Evolutionary conservation across 305 asterid genomes (phyloP), one percentile per base, ranked within the genome.

Genomic region (Solanum hybrid): DNA sequence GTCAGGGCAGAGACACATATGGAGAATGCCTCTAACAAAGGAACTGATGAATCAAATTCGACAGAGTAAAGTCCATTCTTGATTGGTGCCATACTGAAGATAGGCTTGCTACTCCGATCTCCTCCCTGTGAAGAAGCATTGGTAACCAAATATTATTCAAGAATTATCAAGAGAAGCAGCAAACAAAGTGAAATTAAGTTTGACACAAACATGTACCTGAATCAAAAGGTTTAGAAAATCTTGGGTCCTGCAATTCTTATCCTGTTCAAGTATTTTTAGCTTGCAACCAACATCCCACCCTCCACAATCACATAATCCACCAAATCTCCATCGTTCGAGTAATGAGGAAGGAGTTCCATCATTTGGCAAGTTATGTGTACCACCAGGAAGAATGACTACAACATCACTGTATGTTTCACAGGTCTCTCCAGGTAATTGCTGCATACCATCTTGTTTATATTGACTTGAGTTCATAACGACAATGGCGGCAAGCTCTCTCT

Each of bases 201-300:
- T 64, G 42, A 8, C 64, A 31, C 45, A 85, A 89, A n/a, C 71
- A 72, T 73, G 77, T 92, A 97, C 99, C 99, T 95, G 95, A 85
- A 90, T 29, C 88, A 92, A 94, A 89, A 98, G 97, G 90, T 90
- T 92, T 88, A 94, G 42, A 32, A 86, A 90, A 90, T 93, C 95
- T 40, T 35, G 73, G 88, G 37, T 86, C 78, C 91, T 90, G 91
- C 91, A 81, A 35, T 88, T 73, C 72, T 91, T 88, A 40, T 89
- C 60, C 84, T 94, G 93, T 51, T 92, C 69, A 37, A 98, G 98
- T 81, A 97, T 85, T 86, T 92, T 93, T 64, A 98, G 94, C 94
- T 94, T 95, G 96, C 99, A 98, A 89, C 99, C 99, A 1, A 94
- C 91, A 88, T 98, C 99, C 99, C 99, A 98, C 31, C 99, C 99